Conservation (phyloP, 192 early-diverging fungal genomes). For the Podila horticola region DNA sequence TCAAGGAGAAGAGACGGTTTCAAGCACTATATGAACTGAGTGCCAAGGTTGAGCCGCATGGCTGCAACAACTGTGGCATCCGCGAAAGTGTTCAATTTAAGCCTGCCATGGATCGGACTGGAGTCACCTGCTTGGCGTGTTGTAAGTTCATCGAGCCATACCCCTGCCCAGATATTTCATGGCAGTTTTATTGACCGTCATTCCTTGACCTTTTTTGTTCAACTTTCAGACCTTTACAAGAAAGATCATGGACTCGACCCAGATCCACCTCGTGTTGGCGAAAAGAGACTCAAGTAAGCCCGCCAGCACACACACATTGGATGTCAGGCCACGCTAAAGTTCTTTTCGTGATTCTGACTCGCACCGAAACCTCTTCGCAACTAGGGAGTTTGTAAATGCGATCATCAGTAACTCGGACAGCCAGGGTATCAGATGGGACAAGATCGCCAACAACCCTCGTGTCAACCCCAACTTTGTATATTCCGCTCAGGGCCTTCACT, state of each 20-base stretch:
- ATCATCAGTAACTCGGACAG: constrained; percentile 1
- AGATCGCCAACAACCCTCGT: constrained; percentile 17
- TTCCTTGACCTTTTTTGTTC: background rate
- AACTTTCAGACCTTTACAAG: constrained; percentile 13
- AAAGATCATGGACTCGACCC: constrained; percentile 1
- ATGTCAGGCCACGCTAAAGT: too few species aligned
- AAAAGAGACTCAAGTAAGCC: background rate
- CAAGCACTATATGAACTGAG: constrained; percentile 30
- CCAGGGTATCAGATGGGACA: constrained; percentile 27
- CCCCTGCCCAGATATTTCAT: too few species aligned
- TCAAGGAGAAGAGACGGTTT: constrained; percentile 37
- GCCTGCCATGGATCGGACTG: constrained; percentile 10
- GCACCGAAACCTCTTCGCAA: background rate
- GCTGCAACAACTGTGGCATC: constrained; percentile 28
- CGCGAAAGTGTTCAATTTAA: constrained; percentile 12
- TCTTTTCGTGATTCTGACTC: background rate
- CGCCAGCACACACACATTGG: too few species aligned
- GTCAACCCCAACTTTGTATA: constrained; percentile 18
- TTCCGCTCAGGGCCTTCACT: constrained; percentile 16
- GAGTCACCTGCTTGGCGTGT: constrained; percentile 10
- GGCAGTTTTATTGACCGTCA: background rate
- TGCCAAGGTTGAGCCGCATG: constrained; percentile 3
- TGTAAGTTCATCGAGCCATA: constrained; percentile 4
- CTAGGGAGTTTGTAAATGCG: constrained; percentile 1
- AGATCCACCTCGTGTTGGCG: background rate